Conservation (phyloP, 2,329 filamentous ascomycete genomes). For the Diaporthe sp. region DNA sequence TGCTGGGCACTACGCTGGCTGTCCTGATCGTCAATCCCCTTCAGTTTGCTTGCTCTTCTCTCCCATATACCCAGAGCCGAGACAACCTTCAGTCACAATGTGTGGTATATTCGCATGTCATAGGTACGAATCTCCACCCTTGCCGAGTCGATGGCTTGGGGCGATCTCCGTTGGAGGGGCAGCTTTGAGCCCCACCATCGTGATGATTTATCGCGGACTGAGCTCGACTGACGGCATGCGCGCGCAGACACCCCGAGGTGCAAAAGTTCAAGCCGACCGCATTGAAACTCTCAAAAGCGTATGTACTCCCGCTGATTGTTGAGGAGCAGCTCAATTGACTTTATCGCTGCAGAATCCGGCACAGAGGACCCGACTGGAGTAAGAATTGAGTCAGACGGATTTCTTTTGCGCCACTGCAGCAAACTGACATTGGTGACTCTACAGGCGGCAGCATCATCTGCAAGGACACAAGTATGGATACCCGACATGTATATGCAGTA, state of each 20-base stretch:
- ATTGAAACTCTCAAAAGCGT: constrained; percentile 94
- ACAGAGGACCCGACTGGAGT: constrained; percentile 99
- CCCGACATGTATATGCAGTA: no score
- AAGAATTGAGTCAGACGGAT: constrained; percentile 62
- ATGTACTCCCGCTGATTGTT: constrained; percentile 57
- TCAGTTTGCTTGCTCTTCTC: neutral
- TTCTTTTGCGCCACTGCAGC: constrained; percentile 39
- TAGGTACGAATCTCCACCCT: constrained; percentile 68
- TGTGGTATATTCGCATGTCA: constrained; percentile 98
- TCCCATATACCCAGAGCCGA: neutral
- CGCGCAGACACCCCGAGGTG: constrained; percentile 86
- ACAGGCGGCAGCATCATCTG: constrained; percentile 88
- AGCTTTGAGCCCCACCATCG: constrained; percentile 48
- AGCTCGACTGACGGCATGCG: constrained; percentile 43
- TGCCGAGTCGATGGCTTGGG: constrained; percentile 45
- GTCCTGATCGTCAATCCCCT: constrained; percentile 3
- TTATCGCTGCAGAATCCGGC: constrained; percentile 78
- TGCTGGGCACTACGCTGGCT: constrained; percentile 15
- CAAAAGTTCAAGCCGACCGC: constrained; percentile 96
- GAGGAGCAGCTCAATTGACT: constrained; percentile 55
- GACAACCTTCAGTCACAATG: constrained; percentile 66
- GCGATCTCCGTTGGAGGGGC: constrained; percentile 53
- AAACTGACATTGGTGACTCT: constrained; percentile 33
- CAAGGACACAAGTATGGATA: constrained; percentile 87
- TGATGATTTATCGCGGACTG: constrained; percentile 36